Conservation (phyloP, 169 alveolate genomes). For the Plasmodium yoelii region DNA sequence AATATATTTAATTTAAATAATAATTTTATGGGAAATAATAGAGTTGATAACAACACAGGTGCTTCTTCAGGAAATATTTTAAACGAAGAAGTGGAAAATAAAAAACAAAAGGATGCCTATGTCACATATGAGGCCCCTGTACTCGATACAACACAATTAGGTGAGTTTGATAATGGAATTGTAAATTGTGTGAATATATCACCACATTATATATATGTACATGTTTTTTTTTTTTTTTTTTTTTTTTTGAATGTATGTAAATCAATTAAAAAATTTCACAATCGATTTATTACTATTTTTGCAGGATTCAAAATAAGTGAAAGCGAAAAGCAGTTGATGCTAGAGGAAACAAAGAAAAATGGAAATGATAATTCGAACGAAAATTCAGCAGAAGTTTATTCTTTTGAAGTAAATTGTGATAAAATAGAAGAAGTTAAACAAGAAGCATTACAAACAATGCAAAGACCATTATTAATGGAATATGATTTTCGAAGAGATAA, state of each 20-base stretch:
- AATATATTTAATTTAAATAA: slow-evolving; percentile 70
- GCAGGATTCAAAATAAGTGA: slow-evolving; percentile 76
- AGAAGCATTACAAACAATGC: slow-evolving; percentile 91
- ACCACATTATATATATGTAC: too few relatives aligned
- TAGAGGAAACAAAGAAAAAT: slow-evolving; percentile 33
- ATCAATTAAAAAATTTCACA: not conserved
- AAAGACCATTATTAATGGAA: slow-evolving; percentile 97
- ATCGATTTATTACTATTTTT: not conserved
- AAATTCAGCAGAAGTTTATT: slow-evolving; percentile 81
- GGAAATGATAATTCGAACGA: slow-evolving; percentile 41
- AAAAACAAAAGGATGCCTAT: slow-evolving; percentile 62
- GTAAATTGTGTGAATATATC: too few relatives aligned
- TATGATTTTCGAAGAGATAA: slow-evolving; percentile 96
- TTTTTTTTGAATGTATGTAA: not conserved
- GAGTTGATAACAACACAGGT: slow-evolving; percentile 35
- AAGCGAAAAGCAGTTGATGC: slow-evolving; percentile 60
- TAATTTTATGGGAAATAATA: slow-evolving; percentile 32
- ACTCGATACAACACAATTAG: slow-evolving; percentile 82
- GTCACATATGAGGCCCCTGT: slow-evolving; percentile 78
- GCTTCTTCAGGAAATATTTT: slow-evolving; percentile 4
- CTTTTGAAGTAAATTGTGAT: slow-evolving; percentile 91
- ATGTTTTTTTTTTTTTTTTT: not conserved
- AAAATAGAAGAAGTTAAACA: slow-evolving; percentile 91
- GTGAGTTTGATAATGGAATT: not conserved
- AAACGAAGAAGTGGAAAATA: slow-evolving; percentile 22